These are phyloP conservation scores for Candida tibetensis DNA, from an alignment of 805 yeast species.

Conservation along the genomic window DNA sequence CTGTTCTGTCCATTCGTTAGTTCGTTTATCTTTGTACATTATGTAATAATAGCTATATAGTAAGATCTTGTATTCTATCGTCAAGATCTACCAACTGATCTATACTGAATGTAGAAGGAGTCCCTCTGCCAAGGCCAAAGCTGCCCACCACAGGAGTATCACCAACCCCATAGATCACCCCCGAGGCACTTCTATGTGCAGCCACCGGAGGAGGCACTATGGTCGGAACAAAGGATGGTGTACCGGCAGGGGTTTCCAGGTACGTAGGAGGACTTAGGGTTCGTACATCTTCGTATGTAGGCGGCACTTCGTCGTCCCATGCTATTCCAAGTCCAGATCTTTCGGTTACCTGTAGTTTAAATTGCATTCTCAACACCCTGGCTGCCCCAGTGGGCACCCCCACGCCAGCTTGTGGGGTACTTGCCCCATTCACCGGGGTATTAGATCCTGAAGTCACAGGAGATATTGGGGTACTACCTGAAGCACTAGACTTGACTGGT, in stretches of 20 bases:
- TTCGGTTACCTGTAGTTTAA: constrained; percentile 77
- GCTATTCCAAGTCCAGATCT: constrained; percentile 94
- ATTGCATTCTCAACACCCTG: constrained; percentile 91
- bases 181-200: constrained; percentile 24
- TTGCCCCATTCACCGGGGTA: constrained; percentile 9
- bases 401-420: constrained; percentile 24
- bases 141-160: constrained; percentile 34
- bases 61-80: constrained; percentile 33
- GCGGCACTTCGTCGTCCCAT: constrained; percentile 99
- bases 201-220: constrained; percentile 11
- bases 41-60: constrained; percentile 14
- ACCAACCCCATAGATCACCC: constrained; percentile 44
- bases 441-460: constrained; percentile 18
- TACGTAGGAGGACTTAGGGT: constrained; percentile 88
- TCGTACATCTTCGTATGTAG: constrained; percentile 82
- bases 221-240: constrained; percentile 24
- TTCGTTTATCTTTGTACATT: neutral
- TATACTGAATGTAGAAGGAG: constrained; percentile 15
- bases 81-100: constrained; percentile 30
- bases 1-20: neutral
- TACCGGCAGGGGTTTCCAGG: constrained; percentile 18
- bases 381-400: constrained; percentile 95
- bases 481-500: constrained; percentile 23
- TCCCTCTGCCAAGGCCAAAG: constrained; percentile 16
- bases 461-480: constrained; percentile 27